A percentile compares a stretch with the other conserved stretches of the same genome.
Conservation (phyloP, 495 filamentous ascomycete species). For the Cercophora scortea region DNA sequence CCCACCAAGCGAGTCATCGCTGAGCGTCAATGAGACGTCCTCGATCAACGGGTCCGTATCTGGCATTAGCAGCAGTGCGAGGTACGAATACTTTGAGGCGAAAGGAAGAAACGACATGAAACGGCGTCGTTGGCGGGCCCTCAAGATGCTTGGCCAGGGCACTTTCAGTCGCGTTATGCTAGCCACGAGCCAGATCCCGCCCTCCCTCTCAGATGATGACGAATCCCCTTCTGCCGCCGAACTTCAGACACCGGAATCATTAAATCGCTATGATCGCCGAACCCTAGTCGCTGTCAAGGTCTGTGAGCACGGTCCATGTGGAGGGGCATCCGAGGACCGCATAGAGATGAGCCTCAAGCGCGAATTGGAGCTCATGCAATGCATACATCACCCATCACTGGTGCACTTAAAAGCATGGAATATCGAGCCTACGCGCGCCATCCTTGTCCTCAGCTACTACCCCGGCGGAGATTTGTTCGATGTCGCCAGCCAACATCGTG, state of each 20-base stretch:
- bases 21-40: constrained; percentile 37
- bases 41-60: constrained; percentile 14
- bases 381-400: constrained; percentile 78
- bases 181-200: constrained; percentile 52
- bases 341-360: constrained; percentile 88
- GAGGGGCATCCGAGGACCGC: constrained; percentile 79
- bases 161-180: constrained; percentile 93
- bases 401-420: constrained; percentile 85
- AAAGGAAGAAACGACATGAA: constrained; percentile 47
- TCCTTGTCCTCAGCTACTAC: constrained; percentile 85
- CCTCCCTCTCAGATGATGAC: constrained; percentile 30
- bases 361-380: constrained; percentile 86
- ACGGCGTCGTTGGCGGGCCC: constrained; percentile 59
- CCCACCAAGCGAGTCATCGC: constrained; percentile 51
- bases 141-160: constrained; percentile 79
- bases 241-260: constrained; percentile 10
- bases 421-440: constrained; percentile 67
- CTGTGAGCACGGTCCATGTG: constrained; percentile 87
- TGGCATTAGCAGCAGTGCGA: constrained; percentile 23
- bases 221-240: constrained; percentile 23
- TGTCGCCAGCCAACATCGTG: constrained; percentile 61
- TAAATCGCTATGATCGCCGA: constrained; percentile 26
- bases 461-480: constrained; percentile 94
- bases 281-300: constrained; percentile 90
- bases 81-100: constrained; percentile 56